These are phyloP conservation scores for Magnaporthales sp. DNA, from an alignment of 2,329 filamentous ascomycete genomes.

Conservation along the genomic window DNA sequence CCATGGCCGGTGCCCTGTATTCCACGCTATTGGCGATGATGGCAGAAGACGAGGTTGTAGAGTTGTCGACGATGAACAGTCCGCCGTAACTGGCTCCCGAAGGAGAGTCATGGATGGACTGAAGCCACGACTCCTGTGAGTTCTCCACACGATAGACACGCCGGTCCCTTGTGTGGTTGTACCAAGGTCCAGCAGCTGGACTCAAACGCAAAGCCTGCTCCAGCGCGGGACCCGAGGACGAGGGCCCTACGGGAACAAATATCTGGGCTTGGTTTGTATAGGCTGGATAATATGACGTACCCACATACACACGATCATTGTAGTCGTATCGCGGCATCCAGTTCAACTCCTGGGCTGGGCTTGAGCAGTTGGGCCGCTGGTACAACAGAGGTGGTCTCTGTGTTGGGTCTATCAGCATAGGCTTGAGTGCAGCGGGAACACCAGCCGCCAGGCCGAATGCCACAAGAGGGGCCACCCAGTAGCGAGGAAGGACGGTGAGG, in stretches of 20 bases:
- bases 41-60: constrained; percentile 41
- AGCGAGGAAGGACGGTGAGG: constrained; percentile 65
- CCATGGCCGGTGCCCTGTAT: constrained; percentile 44
- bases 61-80: constrained; percentile 61
- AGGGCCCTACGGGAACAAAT: not conserved
- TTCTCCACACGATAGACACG: constrained; percentile 45
- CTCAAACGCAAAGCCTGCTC: not conserved
- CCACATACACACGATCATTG: not conserved
- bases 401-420: constrained; percentile 20
- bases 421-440: constrained; percentile 41
- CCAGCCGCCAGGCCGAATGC: constrained; percentile 77
- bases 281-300: not conserved
- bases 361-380: not conserved
- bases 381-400: constrained; percentile 18
- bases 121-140: constrained; percentile 58
- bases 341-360: not conserved
- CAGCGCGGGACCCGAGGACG: not conserved
- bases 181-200: not conserved
- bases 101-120: constrained; percentile 54
- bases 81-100: constrained; percentile 65
- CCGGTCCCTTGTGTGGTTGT: constrained; percentile 14
- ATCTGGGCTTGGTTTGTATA: not conserved
- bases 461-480: constrained; percentile 65
- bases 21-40: constrained; percentile 63
- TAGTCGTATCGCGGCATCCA: not conserved